Evolutionary conservation across 2,329 filamentous ascomycete species (phyloP).

Genomic region (Aspergillus tamarii): DNA sequence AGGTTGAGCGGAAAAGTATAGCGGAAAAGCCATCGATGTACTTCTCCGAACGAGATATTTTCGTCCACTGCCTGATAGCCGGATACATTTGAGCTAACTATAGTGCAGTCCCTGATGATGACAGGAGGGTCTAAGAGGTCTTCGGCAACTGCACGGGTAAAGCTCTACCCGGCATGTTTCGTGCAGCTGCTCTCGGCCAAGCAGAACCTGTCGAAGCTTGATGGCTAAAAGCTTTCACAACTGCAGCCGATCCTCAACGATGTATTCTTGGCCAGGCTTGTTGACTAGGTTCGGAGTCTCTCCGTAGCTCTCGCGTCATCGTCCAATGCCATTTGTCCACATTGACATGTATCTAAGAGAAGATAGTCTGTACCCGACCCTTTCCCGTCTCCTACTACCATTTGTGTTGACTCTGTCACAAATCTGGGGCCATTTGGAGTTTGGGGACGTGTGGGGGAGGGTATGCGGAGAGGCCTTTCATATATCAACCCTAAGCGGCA

Average conservation of each 20-base stretch:
- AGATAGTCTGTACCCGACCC: too few species aligned
- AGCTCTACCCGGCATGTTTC: not conserved
- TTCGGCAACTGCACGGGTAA: not conserved
- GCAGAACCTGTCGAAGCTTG: conserved; percentile 4
- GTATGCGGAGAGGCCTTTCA: not conserved
- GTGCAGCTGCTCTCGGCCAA: not conserved
- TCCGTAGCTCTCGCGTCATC: not conserved
- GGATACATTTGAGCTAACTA: not conserved
- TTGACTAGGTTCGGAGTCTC: not conserved
- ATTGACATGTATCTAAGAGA: not conserved
- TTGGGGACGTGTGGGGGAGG: not conserved
- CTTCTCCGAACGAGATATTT: not conserved
- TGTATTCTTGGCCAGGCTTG: not conserved
- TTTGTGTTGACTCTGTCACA: not conserved
- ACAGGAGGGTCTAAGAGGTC: not conserved
- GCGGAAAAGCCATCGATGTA: not conserved
- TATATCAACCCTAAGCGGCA: not conserved
- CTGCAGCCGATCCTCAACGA: not conserved
- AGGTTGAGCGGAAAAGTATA: conserved; percentile 6
- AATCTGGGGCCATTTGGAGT: not conserved
- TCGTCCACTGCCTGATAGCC: not conserved
- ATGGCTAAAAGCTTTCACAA: not conserved
- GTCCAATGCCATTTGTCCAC: not conserved
- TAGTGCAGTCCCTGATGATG: not conserved
- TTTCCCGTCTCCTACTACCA: too few species aligned